Percentiles rank a stretch among this genome's conserved stretches.
phyloP scores from a whole-genome alignment of 176 grass and related monocot species.

The Oryza coarctata region DNA sequence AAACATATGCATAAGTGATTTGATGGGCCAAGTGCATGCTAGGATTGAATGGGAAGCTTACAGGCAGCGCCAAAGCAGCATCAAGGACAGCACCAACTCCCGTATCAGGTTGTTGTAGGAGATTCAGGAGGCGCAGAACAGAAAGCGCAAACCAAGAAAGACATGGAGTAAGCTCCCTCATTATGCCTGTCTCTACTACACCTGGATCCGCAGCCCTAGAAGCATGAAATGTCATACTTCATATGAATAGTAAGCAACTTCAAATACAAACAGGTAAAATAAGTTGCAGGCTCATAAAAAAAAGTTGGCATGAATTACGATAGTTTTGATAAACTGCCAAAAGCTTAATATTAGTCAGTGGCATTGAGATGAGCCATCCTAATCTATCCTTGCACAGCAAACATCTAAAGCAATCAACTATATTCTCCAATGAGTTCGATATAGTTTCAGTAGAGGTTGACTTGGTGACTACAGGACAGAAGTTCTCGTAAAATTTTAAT shows the following conservation, averaged over 20 bases:
- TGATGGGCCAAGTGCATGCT: no score
- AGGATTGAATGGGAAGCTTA: constrained; percentile 36
- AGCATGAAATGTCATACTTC: constrained; percentile 1
- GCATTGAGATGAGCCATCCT: constrained; percentile 1
- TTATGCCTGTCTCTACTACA: constrained; percentile 72
- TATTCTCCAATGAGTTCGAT: not conserved
- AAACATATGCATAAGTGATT: no score
- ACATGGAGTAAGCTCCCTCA: constrained; percentile 69
- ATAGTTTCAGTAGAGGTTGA: constrained; percentile 2
- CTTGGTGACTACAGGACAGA: not conserved
- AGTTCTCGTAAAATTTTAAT: not conserved
- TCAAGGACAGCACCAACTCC: constrained; percentile 72
- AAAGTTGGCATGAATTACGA: not conserved
- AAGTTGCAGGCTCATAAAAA: not conserved
- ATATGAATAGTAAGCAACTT: not conserved
- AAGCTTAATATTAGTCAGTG: not conserved
- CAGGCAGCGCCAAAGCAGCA: constrained; percentile 66
- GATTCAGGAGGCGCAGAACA: constrained; percentile 44
- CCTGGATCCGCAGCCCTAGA: constrained; percentile 84
- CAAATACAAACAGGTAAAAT: not conserved
- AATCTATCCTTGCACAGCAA: constrained; percentile 9
- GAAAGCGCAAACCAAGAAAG: constrained; percentile 57
- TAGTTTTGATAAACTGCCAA: not conserved
- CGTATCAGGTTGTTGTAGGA: constrained; percentile 53
- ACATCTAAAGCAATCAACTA: constrained; percentile 3